Evolutionary conservation across 2,329 filamentous ascomycete genomes (phyloP).

Genomic region (Thermochaetoides dissita): DNA sequence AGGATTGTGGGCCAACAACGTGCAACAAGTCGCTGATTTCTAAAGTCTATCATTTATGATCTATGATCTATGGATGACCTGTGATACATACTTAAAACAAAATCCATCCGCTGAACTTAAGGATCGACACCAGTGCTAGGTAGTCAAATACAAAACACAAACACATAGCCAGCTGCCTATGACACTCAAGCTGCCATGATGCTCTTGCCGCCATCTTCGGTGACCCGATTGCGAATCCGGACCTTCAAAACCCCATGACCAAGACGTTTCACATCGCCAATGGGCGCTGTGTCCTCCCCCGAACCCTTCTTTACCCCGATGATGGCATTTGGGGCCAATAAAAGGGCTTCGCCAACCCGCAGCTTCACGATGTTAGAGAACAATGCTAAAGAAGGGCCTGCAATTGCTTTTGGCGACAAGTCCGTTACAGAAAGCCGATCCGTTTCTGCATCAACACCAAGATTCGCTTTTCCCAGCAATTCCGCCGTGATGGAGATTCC

Average conservation of each 20-base stretch:
- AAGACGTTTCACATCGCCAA: constrained; percentile 17
- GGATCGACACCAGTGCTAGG: too few species aligned
- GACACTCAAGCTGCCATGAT: constrained; percentile 25
- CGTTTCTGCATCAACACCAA: not conserved
- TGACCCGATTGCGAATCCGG: constrained; percentile 27
- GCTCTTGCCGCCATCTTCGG: constrained; percentile 30
- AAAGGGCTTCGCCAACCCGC: constrained; percentile 29
- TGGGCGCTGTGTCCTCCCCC: not conserved
- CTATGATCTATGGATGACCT: too few species aligned
- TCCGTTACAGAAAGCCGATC: constrained; percentile 1
- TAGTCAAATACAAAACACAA: too few species aligned
- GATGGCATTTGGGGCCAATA: constrained; percentile 32
- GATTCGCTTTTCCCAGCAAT: constrained; percentile 13
- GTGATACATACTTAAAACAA: too few species aligned
- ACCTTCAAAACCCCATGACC: constrained; percentile 27
- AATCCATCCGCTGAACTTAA: not conserved
- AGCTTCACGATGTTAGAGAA: constrained; percentile 30
- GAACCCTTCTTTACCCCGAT: constrained; percentile 17
- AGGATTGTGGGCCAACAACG: too few species aligned
- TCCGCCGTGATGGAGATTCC: constrained; percentile 14
- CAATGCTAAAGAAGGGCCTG: constrained; percentile 19
- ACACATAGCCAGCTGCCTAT: too few species aligned
- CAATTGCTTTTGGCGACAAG: constrained; percentile 9
- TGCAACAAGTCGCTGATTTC: too few species aligned
- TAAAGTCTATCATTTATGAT: too few species aligned